Percentiles rank a stretch among this genome's conserved stretches.
Conservation (phyloP, 2,329 filamentous ascomycete species). For the Balansia obtecta region DNA sequence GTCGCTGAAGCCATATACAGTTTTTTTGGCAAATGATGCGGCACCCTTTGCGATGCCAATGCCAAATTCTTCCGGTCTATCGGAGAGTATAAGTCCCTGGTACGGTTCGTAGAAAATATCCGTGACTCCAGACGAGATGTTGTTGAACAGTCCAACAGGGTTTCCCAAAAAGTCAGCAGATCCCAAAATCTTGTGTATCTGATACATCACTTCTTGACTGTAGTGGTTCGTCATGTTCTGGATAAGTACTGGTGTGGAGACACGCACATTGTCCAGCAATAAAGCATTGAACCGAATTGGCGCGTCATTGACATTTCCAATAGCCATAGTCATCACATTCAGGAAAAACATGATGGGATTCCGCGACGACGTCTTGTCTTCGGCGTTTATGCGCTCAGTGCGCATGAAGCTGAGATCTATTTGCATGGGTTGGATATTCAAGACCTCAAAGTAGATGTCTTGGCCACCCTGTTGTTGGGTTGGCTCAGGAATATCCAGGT, state of each 20-base stretch:
- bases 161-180: slow-evolving; percentile 97
- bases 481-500: slow-evolving; percentile 84
- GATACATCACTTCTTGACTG: slow-evolving; percentile 88
- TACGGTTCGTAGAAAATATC: slow-evolving; percentile 99
- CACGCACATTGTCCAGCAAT: slow-evolving; percentile 86
- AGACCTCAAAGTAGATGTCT: slow-evolving; percentile 94
- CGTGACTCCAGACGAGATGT: slow-evolving; percentile 89
- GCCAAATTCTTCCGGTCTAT: slow-evolving; percentile 88
- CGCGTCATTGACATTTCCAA: slow-evolving; percentile 97
- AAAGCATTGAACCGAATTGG: slow-evolving; percentile 87
- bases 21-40: slow-evolving; percentile 96
- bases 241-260: slow-evolving; percentile 72
- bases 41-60: slow-evolving; percentile 93
- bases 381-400: slow-evolving; percentile 90
- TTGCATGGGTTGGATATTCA: slow-evolving; percentile 97
- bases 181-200: slow-evolving; percentile 93
- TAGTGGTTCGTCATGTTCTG: slow-evolving; percentile 90
- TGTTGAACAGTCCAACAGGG: slow-evolving; percentile 95
- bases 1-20: slow-evolving; percentile 92
- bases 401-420: slow-evolving; percentile 94
- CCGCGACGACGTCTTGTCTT: slow-evolving; percentile 79
- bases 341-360: slow-evolving; percentile 98
- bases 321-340: slow-evolving; percentile 98
- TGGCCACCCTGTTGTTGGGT: slow-evolving; percentile 72
- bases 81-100: slow-evolving; percentile 91